A percentile compares a stretch with the other conserved stretches of the same genome.
Conservation (phyloP, 768 basidiomycete species). For the Sarcomyxa edulis region DNA sequence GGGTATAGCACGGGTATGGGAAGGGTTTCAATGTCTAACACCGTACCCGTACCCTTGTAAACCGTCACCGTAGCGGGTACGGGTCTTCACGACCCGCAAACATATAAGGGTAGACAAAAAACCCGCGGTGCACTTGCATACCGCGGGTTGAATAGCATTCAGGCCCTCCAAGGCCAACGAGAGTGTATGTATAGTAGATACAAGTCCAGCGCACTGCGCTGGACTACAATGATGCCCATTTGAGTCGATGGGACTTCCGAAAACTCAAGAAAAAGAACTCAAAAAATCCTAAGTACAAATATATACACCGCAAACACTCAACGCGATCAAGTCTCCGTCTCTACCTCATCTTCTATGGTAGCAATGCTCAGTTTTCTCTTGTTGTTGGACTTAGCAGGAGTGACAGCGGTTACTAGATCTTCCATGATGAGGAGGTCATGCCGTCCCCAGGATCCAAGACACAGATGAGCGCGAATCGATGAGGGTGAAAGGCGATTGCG, state of each 20-base stretch:
- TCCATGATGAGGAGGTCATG: slow-evolving; percentile 8
- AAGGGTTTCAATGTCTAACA: no score
- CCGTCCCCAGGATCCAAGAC: slow-evolving; percentile 15
- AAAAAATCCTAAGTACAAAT: no score
- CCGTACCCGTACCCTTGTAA: slow-evolving; percentile 3
- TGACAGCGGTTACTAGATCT: slow-evolving; percentile 6
- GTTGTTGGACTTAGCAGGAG: not conserved
- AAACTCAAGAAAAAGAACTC: no score
- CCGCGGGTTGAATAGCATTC: not conserved
- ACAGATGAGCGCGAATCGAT: slow-evolving; percentile 11
- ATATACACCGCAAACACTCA: no score
- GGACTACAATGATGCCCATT: not conserved
- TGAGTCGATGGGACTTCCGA: not conserved
- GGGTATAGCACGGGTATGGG: no score
- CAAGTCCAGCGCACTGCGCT: not conserved
- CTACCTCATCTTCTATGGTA: no score
- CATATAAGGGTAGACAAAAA: not conserved
- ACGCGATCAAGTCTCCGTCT: no score
- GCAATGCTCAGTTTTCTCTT: no score
- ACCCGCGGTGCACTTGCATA: not conserved
- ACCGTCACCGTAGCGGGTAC: not conserved
- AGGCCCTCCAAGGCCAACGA: no score
- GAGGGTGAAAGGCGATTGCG: slow-evolving; percentile 11
- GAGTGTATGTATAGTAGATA: not conserved
- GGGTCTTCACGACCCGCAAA: slow-evolving; percentile 1